Evolutionary conservation across 768 basidiomycete species (phyloP), one percentile per base, ranked within the genome.

Genomic region (Leucosporidium scottii): DNA sequence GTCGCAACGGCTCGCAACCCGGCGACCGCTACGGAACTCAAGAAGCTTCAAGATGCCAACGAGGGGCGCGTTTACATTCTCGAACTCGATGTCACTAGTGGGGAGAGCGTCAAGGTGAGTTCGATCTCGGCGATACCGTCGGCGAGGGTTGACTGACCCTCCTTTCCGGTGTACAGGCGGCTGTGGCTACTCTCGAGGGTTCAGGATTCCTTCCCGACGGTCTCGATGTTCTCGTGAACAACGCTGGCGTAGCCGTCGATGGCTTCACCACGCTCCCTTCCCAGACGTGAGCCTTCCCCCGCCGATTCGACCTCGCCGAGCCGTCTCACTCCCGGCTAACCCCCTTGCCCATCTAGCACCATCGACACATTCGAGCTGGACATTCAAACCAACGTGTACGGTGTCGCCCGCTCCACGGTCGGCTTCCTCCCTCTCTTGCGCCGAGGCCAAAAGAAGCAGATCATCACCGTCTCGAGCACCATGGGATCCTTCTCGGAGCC

Each of bases 401-500:
- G 79, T 34, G 74, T 77, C 25, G 74, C 80, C 21, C 74, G 76
- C 68, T 77, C 79, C 17, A 79, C 75, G 66, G 79, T 80, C 72
- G 73, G 73, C 6, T 80, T 82, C 76, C 76, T 82, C 10, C 81
- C 81, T 17, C 75, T 82, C 27, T 73, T 82, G 50, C 51, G 59
- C 12, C 25, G 59, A 36, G 68, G 66, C 13, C 0, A 44, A 10
- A 57, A 25, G 25, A 73, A 70, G 62, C 61, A 67, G 57, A 66
- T 73, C 59, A 64, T 65, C 28, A 61, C 66, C n/a, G 50, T 55
- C 30, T 51, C 53, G 6, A 60, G 54, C 7, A 49, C 59, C 17
- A 15, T 64, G 50, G 68, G 55, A 6, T 48, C 36, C 1, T 25
- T 73, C 30, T 51, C 59, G 5, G 67, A 57, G 12, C 31, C 58